Conservation (phyloP, 106 monocot species). For the Agapanthus africanus region DNA sequence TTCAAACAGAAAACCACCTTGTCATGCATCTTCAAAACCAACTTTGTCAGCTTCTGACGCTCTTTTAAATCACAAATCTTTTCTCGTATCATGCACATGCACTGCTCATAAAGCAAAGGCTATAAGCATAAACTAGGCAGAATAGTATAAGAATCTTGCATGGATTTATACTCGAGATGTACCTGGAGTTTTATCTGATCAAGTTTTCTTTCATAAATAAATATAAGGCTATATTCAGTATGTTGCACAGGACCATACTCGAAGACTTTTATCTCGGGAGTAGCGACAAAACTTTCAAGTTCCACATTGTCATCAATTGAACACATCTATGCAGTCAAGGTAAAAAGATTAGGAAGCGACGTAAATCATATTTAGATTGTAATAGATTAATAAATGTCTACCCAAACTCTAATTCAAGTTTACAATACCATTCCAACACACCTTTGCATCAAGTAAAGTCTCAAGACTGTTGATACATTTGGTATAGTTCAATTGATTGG, state of each 20-base stretch:
- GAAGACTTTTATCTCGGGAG: slow-evolving; percentile 72
- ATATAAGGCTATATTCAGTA: slow-evolving; percentile 19
- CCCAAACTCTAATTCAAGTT: not conserved
- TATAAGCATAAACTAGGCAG: not conserved
- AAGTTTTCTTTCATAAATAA: slow-evolving; percentile 40
- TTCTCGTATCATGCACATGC: slow-evolving; percentile 21
- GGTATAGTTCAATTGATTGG: slow-evolving; percentile 50
- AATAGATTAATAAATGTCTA: slow-evolving; percentile 1
- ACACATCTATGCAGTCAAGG: slow-evolving; percentile 36
- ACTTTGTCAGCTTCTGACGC: slow-evolving; percentile 42
- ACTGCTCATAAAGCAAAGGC: slow-evolving; percentile 35
- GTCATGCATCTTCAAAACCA: slow-evolving; percentile 55
- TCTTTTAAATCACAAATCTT: slow-evolving; percentile 45
- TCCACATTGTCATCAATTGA: slow-evolving; percentile 57
- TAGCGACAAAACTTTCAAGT: slow-evolving; percentile 58
- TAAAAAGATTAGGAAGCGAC: not conserved
- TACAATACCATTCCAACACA: slow-evolving; percentile 7
- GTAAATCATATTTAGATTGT: not conserved
- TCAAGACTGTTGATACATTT: slow-evolving; percentile 96
- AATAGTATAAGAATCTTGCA: not conserved
- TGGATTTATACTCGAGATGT: slow-evolving; percentile 3
- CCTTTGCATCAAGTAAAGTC: slow-evolving; percentile 82
- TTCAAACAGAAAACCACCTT: slow-evolving; percentile 71
- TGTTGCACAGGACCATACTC: slow-evolving; percentile 44
- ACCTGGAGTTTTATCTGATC: slow-evolving; percentile 49